Evolutionary conservation across 352 stramenopile genomes (phyloP).

Genomic region (Globisporangium alternatum): DNA sequence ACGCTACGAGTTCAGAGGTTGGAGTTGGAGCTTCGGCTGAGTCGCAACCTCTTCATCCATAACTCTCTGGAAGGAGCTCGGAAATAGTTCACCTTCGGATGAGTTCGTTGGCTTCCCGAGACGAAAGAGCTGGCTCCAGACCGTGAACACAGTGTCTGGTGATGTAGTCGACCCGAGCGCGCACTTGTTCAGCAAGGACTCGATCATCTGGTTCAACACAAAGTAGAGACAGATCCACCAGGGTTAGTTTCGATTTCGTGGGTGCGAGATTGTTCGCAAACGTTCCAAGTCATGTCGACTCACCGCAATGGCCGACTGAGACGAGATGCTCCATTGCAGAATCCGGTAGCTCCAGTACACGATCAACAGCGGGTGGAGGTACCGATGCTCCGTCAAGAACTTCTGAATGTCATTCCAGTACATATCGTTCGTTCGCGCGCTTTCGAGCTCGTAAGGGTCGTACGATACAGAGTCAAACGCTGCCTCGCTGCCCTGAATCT

Average conservation of each 20-base stretch:
- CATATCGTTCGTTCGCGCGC: constrained; percentile 55
- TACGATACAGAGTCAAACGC: constrained; percentile 20
- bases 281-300: not conserved
- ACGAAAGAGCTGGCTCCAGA: constrained; percentile 63
- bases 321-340: constrained; percentile 65
- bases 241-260: not conserved
- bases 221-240: constrained; percentile 7
- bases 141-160: constrained; percentile 48
- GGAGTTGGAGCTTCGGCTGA: constrained; percentile 54
- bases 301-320: constrained; percentile 54
- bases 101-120: constrained; percentile 26
- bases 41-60: constrained; percentile 47
- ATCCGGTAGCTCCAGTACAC: constrained; percentile 69
- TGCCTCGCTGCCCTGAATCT: not conserved
- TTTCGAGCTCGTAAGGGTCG: constrained; percentile 70
- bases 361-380: constrained; percentile 59
- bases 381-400: constrained; percentile 52
- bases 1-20: constrained; percentile 1
- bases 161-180: constrained; percentile 42
- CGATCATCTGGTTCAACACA: constrained; percentile 45
- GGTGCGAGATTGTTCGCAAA: too few relatives aligned
- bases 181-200: constrained; percentile 60
- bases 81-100: constrained; percentile 9
- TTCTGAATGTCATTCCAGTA: constrained; percentile 84
- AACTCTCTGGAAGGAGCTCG: constrained; percentile 31